Evolutionary conservation across 345 rosid genomes (phyloP).

Genomic region (Salix purpurea): DNA sequence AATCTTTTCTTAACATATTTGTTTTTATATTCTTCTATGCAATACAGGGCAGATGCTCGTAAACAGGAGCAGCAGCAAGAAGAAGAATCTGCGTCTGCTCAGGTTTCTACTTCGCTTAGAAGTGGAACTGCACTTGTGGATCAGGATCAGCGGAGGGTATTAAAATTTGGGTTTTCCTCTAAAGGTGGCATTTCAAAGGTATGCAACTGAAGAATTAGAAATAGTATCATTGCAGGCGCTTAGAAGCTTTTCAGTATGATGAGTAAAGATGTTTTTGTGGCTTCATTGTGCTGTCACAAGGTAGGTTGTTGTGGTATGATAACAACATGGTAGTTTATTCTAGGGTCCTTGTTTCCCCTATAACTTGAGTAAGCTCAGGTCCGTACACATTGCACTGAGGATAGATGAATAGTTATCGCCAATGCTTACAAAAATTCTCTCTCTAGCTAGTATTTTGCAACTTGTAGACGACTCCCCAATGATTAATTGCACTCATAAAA

Average conservation of each 20-base stretch:
- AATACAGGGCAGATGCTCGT: constrained; percentile 74
- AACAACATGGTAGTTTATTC: neutral
- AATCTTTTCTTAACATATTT: neutral
- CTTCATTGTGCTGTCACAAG: neutral
- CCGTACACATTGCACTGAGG: neutral
- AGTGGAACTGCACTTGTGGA: constrained; percentile 47
- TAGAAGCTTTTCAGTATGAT: neutral
- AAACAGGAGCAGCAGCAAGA: constrained; percentile 47
- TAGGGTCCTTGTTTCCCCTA: neutral
- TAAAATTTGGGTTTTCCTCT: constrained; percentile 89
- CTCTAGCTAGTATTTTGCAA: neutral
- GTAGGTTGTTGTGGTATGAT: neutral
- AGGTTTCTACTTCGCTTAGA: constrained; percentile 28
- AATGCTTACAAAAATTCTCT: neutral
- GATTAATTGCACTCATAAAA: neutral
- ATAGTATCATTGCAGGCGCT: neutral
- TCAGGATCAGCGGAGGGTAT: constrained; percentile 72
- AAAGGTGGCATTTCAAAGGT: constrained; percentile 72
- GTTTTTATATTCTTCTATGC: constrained; percentile 2
- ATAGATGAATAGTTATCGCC: neutral
- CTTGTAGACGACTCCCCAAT: neutral
- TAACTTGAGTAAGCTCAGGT: neutral
- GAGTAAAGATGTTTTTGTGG: neutral
- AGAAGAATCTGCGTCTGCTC: constrained; percentile 43
- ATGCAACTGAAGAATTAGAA: constrained; percentile 2